Conservation (phyloP, 148 eudicot genomes). For the Simmondsia chinensis region DNA sequence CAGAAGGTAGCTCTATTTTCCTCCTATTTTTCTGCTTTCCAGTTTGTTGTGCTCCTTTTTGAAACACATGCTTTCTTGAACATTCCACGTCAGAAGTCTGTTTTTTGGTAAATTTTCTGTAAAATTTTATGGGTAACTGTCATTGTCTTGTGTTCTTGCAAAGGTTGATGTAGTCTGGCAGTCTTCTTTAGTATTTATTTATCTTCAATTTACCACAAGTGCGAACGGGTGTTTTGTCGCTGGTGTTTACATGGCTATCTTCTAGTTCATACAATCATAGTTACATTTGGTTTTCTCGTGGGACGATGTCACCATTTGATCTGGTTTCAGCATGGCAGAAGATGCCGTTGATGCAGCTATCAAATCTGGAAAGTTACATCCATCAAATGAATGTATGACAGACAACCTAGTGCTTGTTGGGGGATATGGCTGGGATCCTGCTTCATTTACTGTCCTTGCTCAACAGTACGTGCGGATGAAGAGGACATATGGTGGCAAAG, state of each 20-base stretch:
- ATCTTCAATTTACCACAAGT: too few species aligned
- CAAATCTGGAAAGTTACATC: conserved; percentile 65
- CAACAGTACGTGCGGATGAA: conserved; percentile 90
- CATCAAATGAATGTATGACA: conserved; percentile 56
- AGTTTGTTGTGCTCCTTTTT: neutral
- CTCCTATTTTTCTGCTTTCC: neutral
- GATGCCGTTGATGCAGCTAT: conserved; percentile 93
- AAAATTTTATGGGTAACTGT: too few species aligned
- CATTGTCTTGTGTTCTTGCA: too few species aligned
- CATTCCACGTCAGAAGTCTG: too few species aligned
- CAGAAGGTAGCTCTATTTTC: conserved; percentile 57
- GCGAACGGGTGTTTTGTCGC: too few species aligned
- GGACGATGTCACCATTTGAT: neutral
- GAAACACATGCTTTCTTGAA: too few species aligned
- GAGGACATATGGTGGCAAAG: conserved; percentile 51
- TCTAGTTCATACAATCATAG: too few species aligned
- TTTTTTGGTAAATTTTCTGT: too few species aligned
- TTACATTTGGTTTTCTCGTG: conserved; percentile 5
- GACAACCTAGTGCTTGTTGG: conserved; percentile 59
- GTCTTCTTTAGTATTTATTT: too few species aligned
- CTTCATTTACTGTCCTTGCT: conserved; percentile 76
- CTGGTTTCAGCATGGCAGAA: conserved; percentile 89
- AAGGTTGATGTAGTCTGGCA: too few species aligned
- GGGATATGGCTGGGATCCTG: conserved; percentile 83
- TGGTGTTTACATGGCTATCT: too few species aligned